These are phyloP conservation scores for Termitomyces sp. DNA, from an alignment of 768 basidiomycete genomes.

Conservation along the genomic window DNA sequence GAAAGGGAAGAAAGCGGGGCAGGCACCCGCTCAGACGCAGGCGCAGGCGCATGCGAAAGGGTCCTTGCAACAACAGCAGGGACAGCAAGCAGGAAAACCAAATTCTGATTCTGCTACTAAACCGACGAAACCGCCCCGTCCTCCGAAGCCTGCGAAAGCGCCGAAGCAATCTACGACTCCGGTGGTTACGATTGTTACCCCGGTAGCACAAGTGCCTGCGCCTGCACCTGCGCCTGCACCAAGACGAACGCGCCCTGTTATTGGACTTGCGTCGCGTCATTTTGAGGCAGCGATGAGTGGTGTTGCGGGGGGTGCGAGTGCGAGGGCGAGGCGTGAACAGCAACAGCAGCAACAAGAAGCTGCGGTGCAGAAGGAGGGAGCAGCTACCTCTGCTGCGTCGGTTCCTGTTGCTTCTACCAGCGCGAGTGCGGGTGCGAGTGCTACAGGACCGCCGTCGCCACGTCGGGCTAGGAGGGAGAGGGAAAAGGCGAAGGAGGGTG, in stretches of 20 bases:
- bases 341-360: slow-evolving; percentile 20
- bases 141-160: slow-evolving; percentile 1
- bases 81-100: neutral
- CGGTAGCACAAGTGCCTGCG: neutral
- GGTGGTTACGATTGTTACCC: slow-evolving; percentile 3
- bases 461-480: neutral
- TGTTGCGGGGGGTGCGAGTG: slow-evolving; percentile 28
- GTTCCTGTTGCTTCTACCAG: neutral
- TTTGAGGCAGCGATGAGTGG: slow-evolving; percentile 71
- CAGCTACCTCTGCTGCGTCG: neutral
- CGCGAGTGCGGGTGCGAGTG: neutral
- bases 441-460: neutral
- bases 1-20: slow-evolving; percentile 6
- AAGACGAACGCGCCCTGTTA: slow-evolving; percentile 46
- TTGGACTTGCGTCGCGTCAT: slow-evolving; percentile 60
- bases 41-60: neutral
- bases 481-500: neutral
- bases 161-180: slow-evolving; percentile 9
- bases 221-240: neutral
- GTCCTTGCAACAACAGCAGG: neutral
- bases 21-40: neutral
- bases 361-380: slow-evolving; percentile 6
- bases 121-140: neutral
- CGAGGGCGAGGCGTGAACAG: slow-evolving; percentile 14
- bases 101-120: neutral